These are phyloP conservation scores for Ceratobasidium theobromae DNA, from an alignment of 1,284 basidiomycete species.

Conservation along the genomic window DNA sequence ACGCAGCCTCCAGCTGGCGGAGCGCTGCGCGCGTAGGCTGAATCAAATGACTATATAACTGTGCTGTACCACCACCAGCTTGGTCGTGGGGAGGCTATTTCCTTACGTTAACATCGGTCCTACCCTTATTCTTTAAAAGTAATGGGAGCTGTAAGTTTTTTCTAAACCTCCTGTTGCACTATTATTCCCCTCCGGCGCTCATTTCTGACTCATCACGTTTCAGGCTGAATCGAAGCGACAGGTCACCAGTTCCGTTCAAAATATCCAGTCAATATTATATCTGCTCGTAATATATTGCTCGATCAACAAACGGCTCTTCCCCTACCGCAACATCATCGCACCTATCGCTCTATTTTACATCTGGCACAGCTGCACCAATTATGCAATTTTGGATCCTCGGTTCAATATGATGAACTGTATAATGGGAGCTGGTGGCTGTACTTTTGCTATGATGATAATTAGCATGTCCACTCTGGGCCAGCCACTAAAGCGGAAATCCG, in stretches of 20 bases:
- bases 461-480: slow-evolving; percentile 1
- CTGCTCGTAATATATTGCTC: slow-evolving; percentile 10
- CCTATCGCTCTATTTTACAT: slow-evolving; percentile 15
- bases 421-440: slow-evolving; percentile 4
- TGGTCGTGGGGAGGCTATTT: too few species aligned
- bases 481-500: slow-evolving; percentile 13
- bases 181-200: too few species aligned
- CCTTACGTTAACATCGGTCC: too few species aligned
- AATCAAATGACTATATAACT: too few species aligned
- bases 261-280: slow-evolving; percentile 9
- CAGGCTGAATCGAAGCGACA: slow-evolving; percentile 18
- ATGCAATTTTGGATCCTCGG: slow-evolving; percentile 15
- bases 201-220: not conserved
- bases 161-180: too few species aligned
- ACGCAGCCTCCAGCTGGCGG: too few species aligned
- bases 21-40: too few species aligned
- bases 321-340: slow-evolving; percentile 13
- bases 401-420: slow-evolving; percentile 14
- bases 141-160: too few species aligned
- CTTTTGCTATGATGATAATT: slow-evolving; percentile 7
- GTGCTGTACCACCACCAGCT: too few species aligned
- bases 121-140: too few species aligned
- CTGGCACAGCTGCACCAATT: slow-evolving; percentile 18
- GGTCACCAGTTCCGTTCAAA: not conserved
- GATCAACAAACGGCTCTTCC: slow-evolving; percentile 18